Evolutionary conservation across 1,284 basidiomycete species (phyloP), one percentile per base, ranked within the genome.

Genomic region (Athelia psychrophila): DNA sequence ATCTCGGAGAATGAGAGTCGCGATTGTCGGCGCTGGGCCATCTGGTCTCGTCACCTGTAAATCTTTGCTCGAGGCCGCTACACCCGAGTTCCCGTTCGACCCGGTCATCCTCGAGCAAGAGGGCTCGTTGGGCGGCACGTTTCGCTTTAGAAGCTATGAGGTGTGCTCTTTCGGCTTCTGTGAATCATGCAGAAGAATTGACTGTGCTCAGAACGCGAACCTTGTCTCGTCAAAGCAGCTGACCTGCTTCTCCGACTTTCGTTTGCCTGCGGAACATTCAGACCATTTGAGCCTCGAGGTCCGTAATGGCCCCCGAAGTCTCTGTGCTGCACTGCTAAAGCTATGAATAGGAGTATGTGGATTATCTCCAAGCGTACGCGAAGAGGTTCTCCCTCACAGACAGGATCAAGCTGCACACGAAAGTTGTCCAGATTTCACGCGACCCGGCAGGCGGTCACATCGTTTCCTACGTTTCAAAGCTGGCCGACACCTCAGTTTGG

Each of bases 241-340:
- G 45, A 86, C 84, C 1, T 75, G 76, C 52, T 87, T 84, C 65
- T 80, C 79, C 35, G 84, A 87, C 64, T 86, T 82, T 61, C 76
- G 83, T 4, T 60, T 80, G 25, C 78, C 80, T 10, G 62, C 78
- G 23, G 64, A 71, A 9, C 74, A 81, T 54, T 68, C 74, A 1
- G 84, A 86, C 62, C 83, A 87, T 60, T 70, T 84, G 22, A 79
- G 79, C 0, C 61, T 86, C n/a, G 65, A 72, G 59, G 74, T 67
- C 47, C n/a, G 51, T 49, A 16, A 63, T 44, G 44, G 15, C 13
- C 19, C 24, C 46, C 15, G 1, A n/a, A 20, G 33, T 27, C 44
- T 13, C 24, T 44, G 12, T 33, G 25, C 25, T 20, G 6, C 15
- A 12, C 10, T 19, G 23, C 23, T 44, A 9, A 18, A 15, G 19